Conservation (phyloP, 2,329 filamentous ascomycete species). For the Colletotrichum zoysiae region DNA sequence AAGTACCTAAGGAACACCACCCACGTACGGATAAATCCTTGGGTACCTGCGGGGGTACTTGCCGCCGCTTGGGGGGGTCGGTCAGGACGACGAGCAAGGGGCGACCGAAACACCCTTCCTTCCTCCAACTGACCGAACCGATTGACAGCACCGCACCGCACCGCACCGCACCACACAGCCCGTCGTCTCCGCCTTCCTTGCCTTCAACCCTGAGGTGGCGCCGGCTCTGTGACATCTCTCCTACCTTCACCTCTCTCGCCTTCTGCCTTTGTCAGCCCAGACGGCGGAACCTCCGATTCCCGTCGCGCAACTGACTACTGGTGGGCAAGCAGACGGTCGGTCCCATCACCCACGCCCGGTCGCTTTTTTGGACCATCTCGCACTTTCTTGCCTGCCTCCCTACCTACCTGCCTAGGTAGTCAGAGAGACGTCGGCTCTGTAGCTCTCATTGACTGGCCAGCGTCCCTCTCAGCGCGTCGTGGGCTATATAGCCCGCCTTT, state of each 20-base stretch:
- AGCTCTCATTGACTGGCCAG: not conserved
- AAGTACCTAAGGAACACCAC: not conserved
- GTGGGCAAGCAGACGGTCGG: constrained; percentile 4
- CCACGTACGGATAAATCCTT: not conserved
- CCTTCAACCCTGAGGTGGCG: constrained; percentile 8
- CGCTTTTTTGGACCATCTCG: not conserved
- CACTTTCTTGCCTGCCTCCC: not conserved
- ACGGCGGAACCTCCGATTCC: constrained; percentile 6
- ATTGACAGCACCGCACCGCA: not conserved
- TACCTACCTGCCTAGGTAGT: too few relatives aligned
- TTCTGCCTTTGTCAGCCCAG: constrained; percentile 15
- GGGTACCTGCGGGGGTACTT: not conserved
- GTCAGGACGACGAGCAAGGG: not conserved
- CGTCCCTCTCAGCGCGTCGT: not conserved
- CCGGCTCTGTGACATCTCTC: constrained; percentile 10
- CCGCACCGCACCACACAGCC: not conserved
- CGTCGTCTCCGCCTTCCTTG: not conserved
- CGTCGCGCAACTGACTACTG: constrained; percentile 2
- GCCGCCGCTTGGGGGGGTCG: not conserved
- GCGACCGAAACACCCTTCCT: constrained; percentile 2
- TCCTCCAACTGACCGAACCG: constrained; percentile 7
- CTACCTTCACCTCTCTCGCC: constrained; percentile 11
- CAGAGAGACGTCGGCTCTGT: not conserved
- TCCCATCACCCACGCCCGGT: not conserved
- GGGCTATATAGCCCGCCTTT: not conserved